A percentile compares a stretch with the other conserved stretches of the same genome.
phyloP scores from a whole-genome alignment of 306 rosid genomes.

The Senna tora region DNA sequence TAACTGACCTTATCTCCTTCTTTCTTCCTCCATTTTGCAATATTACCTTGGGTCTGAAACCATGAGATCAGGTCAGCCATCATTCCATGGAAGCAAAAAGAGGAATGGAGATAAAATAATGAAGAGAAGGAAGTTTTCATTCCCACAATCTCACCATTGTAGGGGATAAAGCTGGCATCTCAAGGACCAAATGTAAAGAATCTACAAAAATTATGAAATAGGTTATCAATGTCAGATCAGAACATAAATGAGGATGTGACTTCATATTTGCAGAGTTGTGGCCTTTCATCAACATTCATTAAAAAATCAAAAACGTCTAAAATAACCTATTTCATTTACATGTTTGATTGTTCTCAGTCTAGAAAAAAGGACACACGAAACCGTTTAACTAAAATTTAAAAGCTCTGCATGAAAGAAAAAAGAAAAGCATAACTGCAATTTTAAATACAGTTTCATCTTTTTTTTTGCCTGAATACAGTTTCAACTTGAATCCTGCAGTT shows the following conservation, averaged over 20 bases:
- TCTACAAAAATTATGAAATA: conserved; percentile 52
- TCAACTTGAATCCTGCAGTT: neutral
- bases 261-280: conserved; percentile 23
- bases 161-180: conserved; percentile 97
- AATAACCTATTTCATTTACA: neutral
- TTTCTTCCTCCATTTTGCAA: conserved; percentile 87
- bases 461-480: too few relatives aligned
- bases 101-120: conserved; percentile 24
- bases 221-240: conserved; percentile 34
- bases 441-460: neutral
- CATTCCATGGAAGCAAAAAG: conserved; percentile 36
- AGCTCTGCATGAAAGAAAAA: neutral
- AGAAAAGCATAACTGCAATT: neutral
- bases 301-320: neutral
- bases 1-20: conserved; percentile 94
- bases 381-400: neutral
- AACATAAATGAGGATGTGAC: conserved; percentile 23
- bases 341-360: neutral
- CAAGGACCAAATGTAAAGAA: conserved; percentile 65
- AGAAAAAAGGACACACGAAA: neutral
- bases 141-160: conserved; percentile 77
- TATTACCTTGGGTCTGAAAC: conserved; percentile 87
- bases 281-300: conserved; percentile 24
- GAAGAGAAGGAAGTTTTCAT: conserved; percentile 3
- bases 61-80: conserved; percentile 35